phyloP scores from a whole-genome alignment of 768 basidiomycete species.

The Termitomyces sp. region DNA sequence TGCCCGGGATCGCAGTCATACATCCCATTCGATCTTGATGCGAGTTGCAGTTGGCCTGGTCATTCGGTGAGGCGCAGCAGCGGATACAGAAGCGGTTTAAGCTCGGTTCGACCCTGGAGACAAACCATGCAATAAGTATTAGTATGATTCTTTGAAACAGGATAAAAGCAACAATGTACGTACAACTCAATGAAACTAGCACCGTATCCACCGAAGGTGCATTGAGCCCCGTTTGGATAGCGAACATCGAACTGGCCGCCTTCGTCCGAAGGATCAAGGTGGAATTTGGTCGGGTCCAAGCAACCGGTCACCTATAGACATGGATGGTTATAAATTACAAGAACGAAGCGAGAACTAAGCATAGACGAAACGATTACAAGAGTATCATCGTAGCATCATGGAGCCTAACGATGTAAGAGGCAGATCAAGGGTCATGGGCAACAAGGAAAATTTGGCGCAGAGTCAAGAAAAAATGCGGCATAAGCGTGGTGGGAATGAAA shows the following conservation, averaged over 20 bases:
- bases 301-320: slow-evolving; percentile 22
- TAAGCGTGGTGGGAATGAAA: background rate
- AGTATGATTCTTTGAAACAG: background rate
- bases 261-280: slow-evolving; percentile 28
- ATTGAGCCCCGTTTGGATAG: slow-evolving; percentile 53
- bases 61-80: slow-evolving; percentile 40
- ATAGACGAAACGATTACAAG: background rate
- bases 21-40: slow-evolving; percentile 47
- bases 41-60: slow-evolving; percentile 51
- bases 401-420: background rate
- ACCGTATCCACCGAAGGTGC: slow-evolving; percentile 48
- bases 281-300: slow-evolving; percentile 17
- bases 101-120: slow-evolving; percentile 43
- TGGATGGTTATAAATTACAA: background rate
- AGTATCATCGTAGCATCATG: background rate
- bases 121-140: background rate
- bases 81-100: slow-evolving; percentile 47
- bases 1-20: slow-evolving; percentile 41
- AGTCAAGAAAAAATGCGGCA: background rate
- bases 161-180: background rate
- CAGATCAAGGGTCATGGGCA: background rate
- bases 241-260: slow-evolving; percentile 53
- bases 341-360: background rate
- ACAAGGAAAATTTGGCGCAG: background rate
- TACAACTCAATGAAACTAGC: slow-evolving; percentile 54